Evolutionary conservation across 139 green algal species (phyloP).

Genomic region (Zygnema circumcarinatum): DNA sequence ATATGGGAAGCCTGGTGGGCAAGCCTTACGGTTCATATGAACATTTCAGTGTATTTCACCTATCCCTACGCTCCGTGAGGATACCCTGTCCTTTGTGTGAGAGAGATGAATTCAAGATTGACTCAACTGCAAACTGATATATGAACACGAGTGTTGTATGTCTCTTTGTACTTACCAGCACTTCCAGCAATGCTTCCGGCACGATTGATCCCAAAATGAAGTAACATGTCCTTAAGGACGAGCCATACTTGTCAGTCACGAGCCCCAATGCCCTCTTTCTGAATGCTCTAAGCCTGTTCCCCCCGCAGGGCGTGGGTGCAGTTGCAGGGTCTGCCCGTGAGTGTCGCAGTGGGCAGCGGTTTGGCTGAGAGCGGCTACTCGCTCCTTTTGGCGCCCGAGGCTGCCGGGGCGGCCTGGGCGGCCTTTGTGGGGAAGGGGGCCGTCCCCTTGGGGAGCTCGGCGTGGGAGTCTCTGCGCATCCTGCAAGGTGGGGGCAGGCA

Average conservation of each 20-base stretch:
- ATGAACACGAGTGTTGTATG: too few species aligned
- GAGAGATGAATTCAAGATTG: too few species aligned
- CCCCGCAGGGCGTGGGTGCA: too few species aligned
- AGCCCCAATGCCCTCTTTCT: too few species aligned
- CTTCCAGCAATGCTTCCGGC: too few species aligned
- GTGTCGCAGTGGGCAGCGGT: slow-evolving; percentile 29
- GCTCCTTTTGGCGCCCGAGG: slow-evolving; percentile 33
- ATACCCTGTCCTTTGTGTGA: too few species aligned
- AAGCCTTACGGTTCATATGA: slow-evolving; percentile 39
- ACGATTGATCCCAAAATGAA: too few species aligned
- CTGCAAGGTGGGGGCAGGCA: slow-evolving; percentile 56
- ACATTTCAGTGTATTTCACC: slow-evolving; percentile 43
- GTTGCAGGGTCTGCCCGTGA: slow-evolving; percentile 49
- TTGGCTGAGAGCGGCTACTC: slow-evolving; percentile 29
- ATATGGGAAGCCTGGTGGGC: slow-evolving; percentile 24
- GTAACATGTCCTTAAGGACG: too few species aligned
- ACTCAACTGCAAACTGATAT: too few species aligned
- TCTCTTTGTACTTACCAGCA: too few species aligned
- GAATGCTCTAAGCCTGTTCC: too few species aligned
- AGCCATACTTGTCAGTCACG: too few species aligned
- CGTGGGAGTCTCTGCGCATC: slow-evolving; percentile 52
- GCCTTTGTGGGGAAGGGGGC: slow-evolving; percentile 21
- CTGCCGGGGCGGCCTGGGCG: slow-evolving; percentile 40
- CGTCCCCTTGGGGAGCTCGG: slow-evolving; percentile 48
- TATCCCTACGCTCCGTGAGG: slow-evolving; percentile 21